Base-by-base conservation (phyloP, 345 rosid genomes). In the Moricandia arvensis region DNA sequence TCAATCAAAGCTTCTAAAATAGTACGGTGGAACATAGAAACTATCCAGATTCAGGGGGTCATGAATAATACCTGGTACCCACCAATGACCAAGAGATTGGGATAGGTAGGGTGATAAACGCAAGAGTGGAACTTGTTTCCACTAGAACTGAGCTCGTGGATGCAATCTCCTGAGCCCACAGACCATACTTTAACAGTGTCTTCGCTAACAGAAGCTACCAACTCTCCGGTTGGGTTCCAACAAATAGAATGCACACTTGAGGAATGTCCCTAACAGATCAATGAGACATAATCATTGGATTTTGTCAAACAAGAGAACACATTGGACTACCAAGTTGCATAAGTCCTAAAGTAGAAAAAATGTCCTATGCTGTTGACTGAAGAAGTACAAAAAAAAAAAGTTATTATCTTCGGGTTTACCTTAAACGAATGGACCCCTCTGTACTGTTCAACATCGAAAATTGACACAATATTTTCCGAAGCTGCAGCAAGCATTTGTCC, bases 111-210 rank as follows among this genome's bases (percentile, higher is more conserved):
- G 80, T 95, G 99, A 81, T 89, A 95, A 74, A 89, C 89, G 70
- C 91, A 88, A 68, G 94, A 95, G 58, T 92, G 96, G 75, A 88
- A 90, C 70, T 89, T 90, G 87, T 95, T 95, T 38, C 93, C 97
- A 68, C 87, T 94, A 29, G 91, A 81, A 78, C 38, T 76, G 72
- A 92, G 91, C 81, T 89, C 89, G 13, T 89, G 92, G 76, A 90
- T 79, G 83, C 91, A 89, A 17, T 89, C 93, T 74, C 93, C 96
- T 1, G 92, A 73, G 55, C 76, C 57, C 80, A 88, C 12, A 24
- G 93, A 89, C 99, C 99, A 92, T 59, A 94, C 83, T 81, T 73
- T 78, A 30, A 95, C 97, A 80, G 83, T 78, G 66, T 92, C 90
- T 63, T 73, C 86, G 72, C 98, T 90, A 37, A 87, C 94, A 26